A percentile compares a stretch with the other conserved stretches of the same genome.
These are phyloP conservation scores for Colletotrichum simmondsii DNA, from an alignment of 2,329 filamentous ascomycete genomes.

Conservation along the genomic window DNA sequence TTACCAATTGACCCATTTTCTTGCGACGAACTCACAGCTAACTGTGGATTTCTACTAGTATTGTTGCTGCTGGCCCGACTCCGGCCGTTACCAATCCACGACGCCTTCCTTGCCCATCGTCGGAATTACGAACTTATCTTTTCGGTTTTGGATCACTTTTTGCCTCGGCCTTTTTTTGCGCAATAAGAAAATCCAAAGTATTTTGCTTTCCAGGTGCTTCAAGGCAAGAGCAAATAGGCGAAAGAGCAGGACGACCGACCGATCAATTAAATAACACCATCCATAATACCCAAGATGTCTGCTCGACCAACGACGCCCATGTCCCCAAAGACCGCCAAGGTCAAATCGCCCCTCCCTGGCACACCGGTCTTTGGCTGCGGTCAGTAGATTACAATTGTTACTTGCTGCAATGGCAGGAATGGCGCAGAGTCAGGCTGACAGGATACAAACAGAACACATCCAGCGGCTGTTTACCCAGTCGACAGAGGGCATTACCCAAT, in stretches of 20 bases:
- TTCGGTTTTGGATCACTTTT: not conserved
- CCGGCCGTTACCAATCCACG: conserved; percentile 3
- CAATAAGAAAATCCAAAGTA: not conserved
- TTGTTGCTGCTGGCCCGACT: conserved; percentile 2
- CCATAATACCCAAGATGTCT: conserved; percentile 48
- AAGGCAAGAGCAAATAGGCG: not conserved
- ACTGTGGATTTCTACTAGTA: not conserved
- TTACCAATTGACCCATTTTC: not conserved
- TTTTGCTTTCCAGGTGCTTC: not conserved
- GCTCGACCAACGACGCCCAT: conserved; percentile 60
- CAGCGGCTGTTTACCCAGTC: conserved; percentile 72
- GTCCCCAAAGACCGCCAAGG: conserved; percentile 66
- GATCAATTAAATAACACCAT: not conserved
- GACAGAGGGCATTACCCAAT: conserved; percentile 74
- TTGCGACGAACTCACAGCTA: not conserved
- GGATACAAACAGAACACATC: conserved; percentile 71
- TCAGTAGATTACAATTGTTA: conserved; percentile 49
- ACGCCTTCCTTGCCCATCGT: conserved; percentile 6
- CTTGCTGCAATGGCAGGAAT: conserved; percentile 25
- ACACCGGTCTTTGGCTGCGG: conserved; percentile 73
- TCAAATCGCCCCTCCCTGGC: conserved; percentile 69
- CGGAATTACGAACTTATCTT: not conserved
- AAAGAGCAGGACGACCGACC: not conserved
- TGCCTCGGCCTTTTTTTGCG: not conserved
- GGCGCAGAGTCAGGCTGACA: conserved; percentile 25